phyloP scores from a whole-genome alignment of 306 rosid species.

The Crotalaria pallida region DNA sequence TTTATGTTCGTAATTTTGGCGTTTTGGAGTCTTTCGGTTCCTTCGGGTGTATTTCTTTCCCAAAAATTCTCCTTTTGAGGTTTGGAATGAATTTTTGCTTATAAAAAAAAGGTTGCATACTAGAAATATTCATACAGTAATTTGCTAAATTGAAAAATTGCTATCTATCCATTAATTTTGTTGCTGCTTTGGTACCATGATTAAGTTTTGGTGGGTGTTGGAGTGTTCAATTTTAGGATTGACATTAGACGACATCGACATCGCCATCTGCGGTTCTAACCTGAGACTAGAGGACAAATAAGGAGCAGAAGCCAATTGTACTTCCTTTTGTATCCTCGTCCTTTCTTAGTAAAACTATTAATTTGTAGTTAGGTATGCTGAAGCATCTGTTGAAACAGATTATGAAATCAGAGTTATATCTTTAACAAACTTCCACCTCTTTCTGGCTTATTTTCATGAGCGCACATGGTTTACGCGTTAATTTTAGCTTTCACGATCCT shows the following conservation, averaged over 20 bases:
- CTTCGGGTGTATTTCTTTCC: no score
- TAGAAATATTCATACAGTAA: no score
- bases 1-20: no score
- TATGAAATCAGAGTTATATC: neutral
- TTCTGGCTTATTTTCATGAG: neutral
- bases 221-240: neutral
- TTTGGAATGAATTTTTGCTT: no score
- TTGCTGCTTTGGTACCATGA: neutral
- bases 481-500: neutral
- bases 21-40: no score
- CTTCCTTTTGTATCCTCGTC: neutral
- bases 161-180: neutral
- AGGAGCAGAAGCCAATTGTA: neutral
- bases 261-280: neutral
- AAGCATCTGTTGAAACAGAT: neutral
- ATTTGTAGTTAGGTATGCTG: constrained; percentile 4
- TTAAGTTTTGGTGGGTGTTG: neutral
- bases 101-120: no score
- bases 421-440: constrained; percentile 1
- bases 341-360: neutral
- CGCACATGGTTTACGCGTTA: constrained; percentile 13
- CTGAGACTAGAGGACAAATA: neutral
- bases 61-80: no score
- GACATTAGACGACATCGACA: neutral
- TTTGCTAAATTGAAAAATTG: neutral